Evolutionary conservation across 2,329 filamentous ascomycete genomes (phyloP).

Genomic region (Colletotrichum liriopes): DNA sequence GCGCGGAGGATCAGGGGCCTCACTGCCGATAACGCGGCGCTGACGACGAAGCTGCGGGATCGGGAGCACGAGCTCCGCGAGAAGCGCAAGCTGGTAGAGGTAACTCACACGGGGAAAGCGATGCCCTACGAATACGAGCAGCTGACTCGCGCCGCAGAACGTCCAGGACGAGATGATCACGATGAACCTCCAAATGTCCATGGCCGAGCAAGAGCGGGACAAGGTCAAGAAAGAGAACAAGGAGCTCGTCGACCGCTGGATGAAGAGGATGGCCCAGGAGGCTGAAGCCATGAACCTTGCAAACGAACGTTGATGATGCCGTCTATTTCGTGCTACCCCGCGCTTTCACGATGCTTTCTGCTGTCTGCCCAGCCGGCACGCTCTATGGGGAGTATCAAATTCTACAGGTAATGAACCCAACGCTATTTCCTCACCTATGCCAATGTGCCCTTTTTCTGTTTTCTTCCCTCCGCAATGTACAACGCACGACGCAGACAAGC

Average conservation of each 20-base stretch:
- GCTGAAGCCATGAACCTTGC: constrained; percentile 87
- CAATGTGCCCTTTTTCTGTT: constrained; percentile 1
- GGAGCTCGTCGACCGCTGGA: constrained; percentile 91
- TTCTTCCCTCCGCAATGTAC: constrained; percentile 22
- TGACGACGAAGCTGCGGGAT: constrained; percentile 81
- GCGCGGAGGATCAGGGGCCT: constrained; percentile 73
- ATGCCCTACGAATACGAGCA: background rate
- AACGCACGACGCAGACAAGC: constrained; percentile 5
- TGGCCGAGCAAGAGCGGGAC: constrained; percentile 83
- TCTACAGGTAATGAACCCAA: constrained; percentile 43
- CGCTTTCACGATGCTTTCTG: background rate
- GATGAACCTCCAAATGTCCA: constrained; percentile 87
- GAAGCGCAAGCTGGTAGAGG: constrained; percentile 87
- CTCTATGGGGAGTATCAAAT: constrained; percentile 42
- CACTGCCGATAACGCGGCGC: constrained; percentile 71
- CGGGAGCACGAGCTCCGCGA: constrained; percentile 87
- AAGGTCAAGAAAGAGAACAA: constrained; percentile 87
- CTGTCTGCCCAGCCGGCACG: constrained; percentile 16
- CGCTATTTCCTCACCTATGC: constrained; percentile 39
- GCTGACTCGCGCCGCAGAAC: constrained; percentile 63
- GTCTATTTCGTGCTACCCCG: constrained; percentile 23
- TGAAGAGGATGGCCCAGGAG: constrained; percentile 88
- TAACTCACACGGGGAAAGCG: constrained; percentile 48
- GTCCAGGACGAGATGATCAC: constrained; percentile 95
- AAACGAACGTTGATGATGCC: constrained; percentile 60